Base-by-base conservation (phyloP, 495 filamentous ascomycete species). In the Pyronema omphalodes region DNA sequence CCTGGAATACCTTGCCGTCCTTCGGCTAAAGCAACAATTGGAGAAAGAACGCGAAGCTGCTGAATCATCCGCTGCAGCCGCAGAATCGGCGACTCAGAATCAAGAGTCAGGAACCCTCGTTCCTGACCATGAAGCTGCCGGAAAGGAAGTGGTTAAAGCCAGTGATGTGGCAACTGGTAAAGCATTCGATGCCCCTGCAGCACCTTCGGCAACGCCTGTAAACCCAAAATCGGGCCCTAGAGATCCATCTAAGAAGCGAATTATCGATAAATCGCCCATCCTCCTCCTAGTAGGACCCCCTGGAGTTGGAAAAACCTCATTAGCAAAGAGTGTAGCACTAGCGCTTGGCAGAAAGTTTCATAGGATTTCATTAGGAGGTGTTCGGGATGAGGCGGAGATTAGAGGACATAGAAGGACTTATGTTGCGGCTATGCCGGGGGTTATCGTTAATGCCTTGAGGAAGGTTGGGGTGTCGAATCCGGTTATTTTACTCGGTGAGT, bases 381-480 rank as follows among this genome's bases (percentile, higher is more conserved):
- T 99, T 15, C 71, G 89, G 29, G 93, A 96, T 60, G 93, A 99
- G 66, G 93, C 93, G 6, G 93, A 96, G 69, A 96, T 99, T 56
- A 75, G 93, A 46, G 93, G 93, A 6, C 93, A 99, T 69, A 78
- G 93, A 43, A 77, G 93, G 48, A 99, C 93, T 1, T 99, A 99
- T 66, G 91, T 99, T 52, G 93, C 93, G 9, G 93, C 93, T 47
- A 95, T 99, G 91, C 93, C 93, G 9, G 93, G 93, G 34, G 70
- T 96, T 46, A 84, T 99, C 50, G 88, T 95, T 45, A 86, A 85
- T 66, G 93, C 89, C 4, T 69, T 99, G 50, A 93, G 89, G 73
- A 99, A 96, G 67, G 93, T 91, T 45, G 89, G 88, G 37, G 88
- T 96, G 14, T 79, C 86, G 3, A 99, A 99, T 63, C 93, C 93